Percentiles rank a stretch among this genome's conserved stretches.
phyloP scores from a whole-genome alignment of 2,329 filamentous ascomycete species.

The Colletotrichum sublineola region DNA sequence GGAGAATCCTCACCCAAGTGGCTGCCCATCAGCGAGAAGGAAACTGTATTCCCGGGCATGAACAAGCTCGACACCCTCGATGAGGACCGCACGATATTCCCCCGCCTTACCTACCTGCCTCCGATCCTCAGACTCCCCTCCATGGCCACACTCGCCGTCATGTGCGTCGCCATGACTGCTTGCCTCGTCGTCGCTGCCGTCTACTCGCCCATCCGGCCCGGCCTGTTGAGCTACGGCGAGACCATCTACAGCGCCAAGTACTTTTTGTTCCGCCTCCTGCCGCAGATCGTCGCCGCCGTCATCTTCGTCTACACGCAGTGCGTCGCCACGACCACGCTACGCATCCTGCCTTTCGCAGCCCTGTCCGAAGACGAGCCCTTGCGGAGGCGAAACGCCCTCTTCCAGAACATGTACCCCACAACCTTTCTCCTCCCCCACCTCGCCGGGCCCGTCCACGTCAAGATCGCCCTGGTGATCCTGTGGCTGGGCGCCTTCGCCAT shows the following conservation, averaged over 20 bases:
- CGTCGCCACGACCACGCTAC: conserved; percentile 79
- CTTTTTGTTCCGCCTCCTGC: conserved; percentile 88
- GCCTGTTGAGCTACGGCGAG: conserved; percentile 76
- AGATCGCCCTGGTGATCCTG: conserved; percentile 74
- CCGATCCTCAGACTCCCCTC: conserved; percentile 76
- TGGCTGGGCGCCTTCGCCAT: conserved; percentile 87
- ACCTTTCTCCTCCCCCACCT: conserved; percentile 74
- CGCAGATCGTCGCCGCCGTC: conserved; percentile 79
- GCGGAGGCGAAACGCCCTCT: conserved; percentile 74
- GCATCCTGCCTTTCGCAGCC: conserved; percentile 82
- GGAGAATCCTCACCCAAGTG: conserved; percentile 42
- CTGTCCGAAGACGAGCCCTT: conserved; percentile 76
- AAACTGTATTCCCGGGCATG: conserved; percentile 40
- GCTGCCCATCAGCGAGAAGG: conserved; percentile 52
- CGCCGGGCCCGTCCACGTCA: conserved; percentile 75
- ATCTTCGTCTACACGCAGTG: conserved; percentile 84
- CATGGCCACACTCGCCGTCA: conserved; percentile 69
- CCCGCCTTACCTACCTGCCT: conserved; percentile 77
- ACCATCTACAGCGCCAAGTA: conserved; percentile 79
- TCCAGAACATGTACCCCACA: conserved; percentile 76
- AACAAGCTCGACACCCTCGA: conserved; percentile 51
- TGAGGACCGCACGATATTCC: conserved; percentile 55
- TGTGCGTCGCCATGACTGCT: conserved; percentile 78
- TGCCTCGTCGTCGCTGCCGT: conserved; percentile 80
- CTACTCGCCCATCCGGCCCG: conserved; percentile 72